Evolutionary conservation across 108 stramenopile species (phyloP), one percentile per base, ranked within the genome.

Genomic region (Nitzschia sp.): DNA sequence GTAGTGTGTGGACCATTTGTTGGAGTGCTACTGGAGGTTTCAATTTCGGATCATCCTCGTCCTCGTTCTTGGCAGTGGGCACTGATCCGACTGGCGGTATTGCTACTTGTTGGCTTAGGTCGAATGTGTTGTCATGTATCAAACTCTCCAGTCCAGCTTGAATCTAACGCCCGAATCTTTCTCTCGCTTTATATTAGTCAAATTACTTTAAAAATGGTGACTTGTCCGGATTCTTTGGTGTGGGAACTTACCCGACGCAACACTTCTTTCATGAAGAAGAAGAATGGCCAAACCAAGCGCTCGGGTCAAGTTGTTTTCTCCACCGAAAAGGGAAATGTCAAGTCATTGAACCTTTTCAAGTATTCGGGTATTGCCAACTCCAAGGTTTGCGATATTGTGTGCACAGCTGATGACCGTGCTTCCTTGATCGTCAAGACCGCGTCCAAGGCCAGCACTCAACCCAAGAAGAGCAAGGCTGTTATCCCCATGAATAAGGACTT

Each of bases 291-390:
- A 44, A 91, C 96, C 53, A 85, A 79, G 59, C 91, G 94, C 78
- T 87, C 91, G n/a, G 94, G 94, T 48, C 58, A 81, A 33, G 63
- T 97, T 34, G 73, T 73, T 25, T 96, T 98, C 83, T 85, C 86
- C 45, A 66, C 80, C 26, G 98, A 97, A 77, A 81, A 80, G 60
- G 93, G 90, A 53, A 98, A 98, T 89, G 66, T 97, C 68, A 88
- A 74, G 77, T 85, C 77, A 54, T 58, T 87, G 57, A 95, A 93
- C 64, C 80, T 76, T 47, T 92, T 83, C 95, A 96, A 97, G 91
- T 97, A 90, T 72, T 91, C 86, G 33, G 96, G 95, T 54, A 41
- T 98, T 63, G 96, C 96, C 74, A 96, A 95, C 88, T 70, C 80
- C 58, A 93, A 96, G 87, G 80, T 88, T 5, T 69, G 83, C 58